phyloP scores from a whole-genome alignment of 2,329 filamentous ascomycete species.

The Colletotrichum musicola region DNA sequence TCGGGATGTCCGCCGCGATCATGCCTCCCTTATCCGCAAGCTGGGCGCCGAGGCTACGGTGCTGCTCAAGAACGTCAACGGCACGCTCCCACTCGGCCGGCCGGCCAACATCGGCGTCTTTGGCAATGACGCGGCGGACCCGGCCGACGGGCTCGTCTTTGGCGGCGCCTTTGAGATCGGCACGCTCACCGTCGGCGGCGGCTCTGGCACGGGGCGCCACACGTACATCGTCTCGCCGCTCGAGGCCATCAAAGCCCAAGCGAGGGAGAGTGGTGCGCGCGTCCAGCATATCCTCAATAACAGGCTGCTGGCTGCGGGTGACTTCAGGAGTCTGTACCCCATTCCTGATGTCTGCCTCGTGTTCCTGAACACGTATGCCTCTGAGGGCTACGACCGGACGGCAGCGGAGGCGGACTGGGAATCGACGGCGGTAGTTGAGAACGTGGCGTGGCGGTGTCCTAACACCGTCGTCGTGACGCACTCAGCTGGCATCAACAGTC shows the following conservation, averaged over 20 bases:
- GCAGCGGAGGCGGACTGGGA: slow-evolving; percentile 74
- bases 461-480: slow-evolving; percentile 75
- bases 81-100: slow-evolving; percentile 67
- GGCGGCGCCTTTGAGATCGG: slow-evolving; percentile 68
- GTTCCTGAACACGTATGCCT: slow-evolving; percentile 76
- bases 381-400: slow-evolving; percentile 71
- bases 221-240: slow-evolving; percentile 75
- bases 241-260: slow-evolving; percentile 73
- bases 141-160: slow-evolving; percentile 23
- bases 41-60: slow-evolving; percentile 69
- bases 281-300: slow-evolving; percentile 64
- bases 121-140: slow-evolving; percentile 73
- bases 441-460: slow-evolving; percentile 58
- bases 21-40: slow-evolving; percentile 71
- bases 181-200: slow-evolving; percentile 77
- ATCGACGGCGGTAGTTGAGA: slow-evolving; percentile 69
- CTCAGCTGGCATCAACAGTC: slow-evolving; percentile 69
- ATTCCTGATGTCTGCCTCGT: slow-evolving; percentile 75
- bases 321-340: slow-evolving; percentile 65
- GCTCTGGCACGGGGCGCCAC: slow-evolving; percentile 70
- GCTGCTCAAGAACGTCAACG: slow-evolving; percentile 74
- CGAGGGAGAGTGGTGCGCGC: slow-evolving; percentile 62
- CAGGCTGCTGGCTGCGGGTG: slow-evolving; percentile 54
- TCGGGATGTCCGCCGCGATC: slow-evolving; percentile 67
- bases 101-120: slow-evolving; percentile 69